Percentiles rank a stretch among this genome's conserved stretches.
Conservation (phyloP, 192 early-diverging fungal species). For the Coemansia asiatica region DNA sequence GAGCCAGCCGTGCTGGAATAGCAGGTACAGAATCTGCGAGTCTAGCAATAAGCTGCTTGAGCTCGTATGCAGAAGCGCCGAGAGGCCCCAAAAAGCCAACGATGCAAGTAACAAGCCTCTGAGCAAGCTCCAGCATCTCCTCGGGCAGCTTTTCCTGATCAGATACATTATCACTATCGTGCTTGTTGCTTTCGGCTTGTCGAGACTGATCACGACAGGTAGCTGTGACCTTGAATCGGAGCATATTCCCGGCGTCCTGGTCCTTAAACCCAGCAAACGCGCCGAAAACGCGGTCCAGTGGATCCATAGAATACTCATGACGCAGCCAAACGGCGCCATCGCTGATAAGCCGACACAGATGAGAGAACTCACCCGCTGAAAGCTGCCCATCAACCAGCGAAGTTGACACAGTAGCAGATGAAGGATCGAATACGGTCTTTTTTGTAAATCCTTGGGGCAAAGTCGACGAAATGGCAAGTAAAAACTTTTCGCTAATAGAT, state of each 20-base stretch:
- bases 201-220: not conserved
- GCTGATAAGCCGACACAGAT: constrained; percentile 12
- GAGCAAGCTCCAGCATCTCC: constrained; percentile 15
- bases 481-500: constrained; percentile 25
- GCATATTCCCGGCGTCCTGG: not conserved
- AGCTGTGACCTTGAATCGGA: constrained; percentile 7
- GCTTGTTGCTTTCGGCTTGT: not conserved
- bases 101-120: constrained; percentile 8
- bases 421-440: not conserved
- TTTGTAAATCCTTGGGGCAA: constrained; percentile 14
- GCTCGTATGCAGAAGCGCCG: constrained; percentile 30
- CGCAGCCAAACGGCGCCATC: constrained; percentile 36
- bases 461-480: constrained; percentile 14
- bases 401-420: not conserved
- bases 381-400: constrained; percentile 6
- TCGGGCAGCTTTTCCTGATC: not conserved
- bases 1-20: constrained; percentile 1
- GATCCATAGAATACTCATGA: constrained; percentile 11
- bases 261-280: constrained; percentile 25
- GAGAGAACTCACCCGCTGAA: constrained; percentile 13
- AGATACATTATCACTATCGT: not conserved
- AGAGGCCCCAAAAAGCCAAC: constrained; percentile 26
- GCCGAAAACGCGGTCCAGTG: not conserved
- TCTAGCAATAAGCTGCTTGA: constrained; percentile 8
- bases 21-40: not conserved